These are phyloP conservation scores for Mycena filopes DNA, from an alignment of 768 basidiomycete genomes.

Conservation along the genomic window DNA sequence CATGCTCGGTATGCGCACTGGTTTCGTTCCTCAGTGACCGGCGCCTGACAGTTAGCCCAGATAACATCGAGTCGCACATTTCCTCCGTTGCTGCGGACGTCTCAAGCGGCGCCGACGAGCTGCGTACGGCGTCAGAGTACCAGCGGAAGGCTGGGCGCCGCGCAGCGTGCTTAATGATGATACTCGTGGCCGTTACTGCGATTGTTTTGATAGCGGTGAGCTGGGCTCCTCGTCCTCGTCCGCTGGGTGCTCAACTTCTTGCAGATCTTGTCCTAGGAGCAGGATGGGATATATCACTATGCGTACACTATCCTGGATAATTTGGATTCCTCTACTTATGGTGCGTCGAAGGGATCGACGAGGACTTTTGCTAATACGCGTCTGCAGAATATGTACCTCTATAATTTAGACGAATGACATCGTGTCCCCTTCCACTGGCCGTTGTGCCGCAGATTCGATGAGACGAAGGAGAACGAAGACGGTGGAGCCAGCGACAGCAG, in stretches of 20 bases:
- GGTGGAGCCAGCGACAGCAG: no score
- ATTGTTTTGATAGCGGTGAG: conserved; percentile 93
- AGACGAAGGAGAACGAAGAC: no score
- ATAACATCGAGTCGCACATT: conserved; percentile 96
- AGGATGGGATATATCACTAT: not conserved
- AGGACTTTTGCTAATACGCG: not conserved
- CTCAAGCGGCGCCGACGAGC: conserved; percentile 83
- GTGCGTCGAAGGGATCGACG: not conserved
- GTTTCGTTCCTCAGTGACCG: not conserved
- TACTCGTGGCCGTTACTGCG: conserved; percentile 85
- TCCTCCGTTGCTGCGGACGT: conserved; percentile 90
- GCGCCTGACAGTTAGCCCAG: conserved; percentile 51
- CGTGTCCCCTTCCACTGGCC: no score
- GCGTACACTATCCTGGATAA: not conserved
- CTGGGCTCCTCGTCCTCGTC: conserved; percentile 27
- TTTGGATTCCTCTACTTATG: not conserved
- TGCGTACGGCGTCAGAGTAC: conserved; percentile 90
- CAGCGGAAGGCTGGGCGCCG: conserved; percentile 93
- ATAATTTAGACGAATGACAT: conserved; percentile 2
- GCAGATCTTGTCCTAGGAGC: conserved; percentile 31
- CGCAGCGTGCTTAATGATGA: conserved; percentile 89
- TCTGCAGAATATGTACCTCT: conserved; percentile 3
- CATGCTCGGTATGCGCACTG: conserved; percentile 80
- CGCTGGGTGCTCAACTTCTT: conserved; percentile 2
- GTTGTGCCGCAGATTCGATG: no score